These are phyloP conservation scores for Chlorokybus atmophyticus DNA, from an alignment of 139 green algal species.

Conservation along the genomic window DNA sequence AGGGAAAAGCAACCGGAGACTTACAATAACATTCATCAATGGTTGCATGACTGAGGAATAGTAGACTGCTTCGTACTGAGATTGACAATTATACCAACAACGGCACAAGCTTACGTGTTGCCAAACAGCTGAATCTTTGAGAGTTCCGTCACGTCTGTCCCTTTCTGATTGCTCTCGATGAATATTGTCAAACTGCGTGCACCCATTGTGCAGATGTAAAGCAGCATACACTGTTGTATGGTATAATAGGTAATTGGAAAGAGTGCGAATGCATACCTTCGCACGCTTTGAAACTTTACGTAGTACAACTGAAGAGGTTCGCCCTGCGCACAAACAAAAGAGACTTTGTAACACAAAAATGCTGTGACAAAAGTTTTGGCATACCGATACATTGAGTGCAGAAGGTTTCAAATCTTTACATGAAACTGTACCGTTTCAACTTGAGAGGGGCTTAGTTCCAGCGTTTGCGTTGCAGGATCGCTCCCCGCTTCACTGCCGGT, in stretches of 20 bases:
- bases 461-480: conserved; percentile 4
- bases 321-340: conserved; percentile 4
- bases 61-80: background rate
- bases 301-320: conserved; percentile 31
- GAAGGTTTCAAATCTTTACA: background rate
- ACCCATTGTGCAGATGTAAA: conserved; percentile 10
- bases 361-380: background rate
- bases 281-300: conserved; percentile 68
- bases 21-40: conserved; percentile 1
- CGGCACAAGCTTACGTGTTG: conserved; percentile 17
- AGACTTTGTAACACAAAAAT: background rate
- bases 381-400: too few species aligned
- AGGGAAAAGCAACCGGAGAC: background rate
- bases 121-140: conserved; percentile 24
- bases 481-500: background rate
- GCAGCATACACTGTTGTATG: conserved; percentile 51
- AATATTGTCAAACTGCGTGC: conserved; percentile 23
- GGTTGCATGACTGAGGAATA: background rate
- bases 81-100: background rate
- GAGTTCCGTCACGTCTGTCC: conserved; percentile 20
- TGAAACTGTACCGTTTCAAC: background rate
- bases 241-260: conserved; percentile 51
- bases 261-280: conserved; percentile 43
- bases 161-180: conserved; percentile 21
- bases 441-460: conserved; percentile 1